These are phyloP conservation scores for Meripilus lineatus DNA, from an alignment of 1,284 basidiomycete genomes.

Conservation along the genomic window DNA sequence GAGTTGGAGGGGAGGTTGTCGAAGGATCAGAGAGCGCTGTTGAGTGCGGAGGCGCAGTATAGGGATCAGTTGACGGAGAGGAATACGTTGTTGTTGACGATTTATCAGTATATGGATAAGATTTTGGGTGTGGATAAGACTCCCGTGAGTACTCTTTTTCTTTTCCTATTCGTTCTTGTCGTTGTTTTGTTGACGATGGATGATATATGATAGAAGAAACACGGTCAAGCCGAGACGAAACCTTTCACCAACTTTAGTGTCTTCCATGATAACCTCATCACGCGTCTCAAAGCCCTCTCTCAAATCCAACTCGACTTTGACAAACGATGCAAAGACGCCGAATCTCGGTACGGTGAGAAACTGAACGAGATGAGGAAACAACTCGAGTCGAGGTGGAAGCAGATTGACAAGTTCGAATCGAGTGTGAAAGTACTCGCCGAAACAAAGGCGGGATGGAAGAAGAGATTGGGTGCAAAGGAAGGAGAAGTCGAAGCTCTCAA, in stretches of 20 bases:
- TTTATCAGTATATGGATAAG: conserved; percentile 95
- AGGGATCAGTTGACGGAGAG: conserved; percentile 90
- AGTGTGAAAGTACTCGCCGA: conserved; percentile 84
- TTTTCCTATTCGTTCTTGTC: conserved; percentile 5
- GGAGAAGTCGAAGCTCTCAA: conserved; percentile 85
- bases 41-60: conserved; percentile 74
- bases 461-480: conserved; percentile 78
- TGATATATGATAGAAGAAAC: conserved; percentile 63
- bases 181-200: not conserved
- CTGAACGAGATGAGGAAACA: conserved; percentile 80
- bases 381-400: conserved; percentile 85
- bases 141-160: conserved; percentile 48
- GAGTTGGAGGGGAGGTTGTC: conserved; percentile 80
- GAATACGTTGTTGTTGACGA: conserved; percentile 85
- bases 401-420: conserved; percentile 90
- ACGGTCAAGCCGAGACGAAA: conserved; percentile 74
- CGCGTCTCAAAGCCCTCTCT: conserved; percentile 77
- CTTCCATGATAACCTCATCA: conserved; percentile 94
- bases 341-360: conserved; percentile 68
- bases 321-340: conserved; percentile 78
- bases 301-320: conserved; percentile 87
- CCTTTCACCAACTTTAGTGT: conserved; percentile 91
- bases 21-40: conserved; percentile 77
- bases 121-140: conserved; percentile 86
- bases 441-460: conserved; percentile 82